Evolutionary conservation across 1,284 basidiomycete genomes (phyloP), one percentile per base, ranked within the genome.

Genomic region (Ustilago cynodontis): DNA sequence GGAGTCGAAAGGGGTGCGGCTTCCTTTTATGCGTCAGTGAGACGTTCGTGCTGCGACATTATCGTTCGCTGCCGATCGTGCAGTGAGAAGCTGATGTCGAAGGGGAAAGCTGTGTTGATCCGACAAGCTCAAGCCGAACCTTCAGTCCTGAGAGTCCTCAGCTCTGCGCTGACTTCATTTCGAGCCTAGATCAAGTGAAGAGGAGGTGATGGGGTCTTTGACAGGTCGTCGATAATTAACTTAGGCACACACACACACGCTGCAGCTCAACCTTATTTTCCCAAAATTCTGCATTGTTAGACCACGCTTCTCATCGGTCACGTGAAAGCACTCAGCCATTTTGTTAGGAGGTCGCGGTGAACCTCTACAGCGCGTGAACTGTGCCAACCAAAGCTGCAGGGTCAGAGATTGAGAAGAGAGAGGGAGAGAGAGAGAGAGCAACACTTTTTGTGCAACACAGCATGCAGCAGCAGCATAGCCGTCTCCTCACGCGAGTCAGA

Each of bases 401-500:
- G n/a, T 18, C 26, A 54, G 31, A 33, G 31, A 33, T 11, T 11
- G 6, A 33, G 31, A 6, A 11, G 31, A 33, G 31, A 33, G n/a
- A 11, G 31, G 11, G 31, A 33, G n/a, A 54, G 52, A 33, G 20
- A 54, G 52, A 37, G 49, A 59, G 58, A 59, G 58, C 58, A 59
- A 59, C 58, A 59, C 58, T 43, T 51, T 50, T 22, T 28, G 33
- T 20, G 52, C 58, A 59, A 51, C 58, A 52, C 58, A 50, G 14
- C 22, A 16, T 47, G 39, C 41, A 18, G 22, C 43, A 28, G 26
- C 9, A 51, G 28, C 49, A 28, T 51, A 51, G 31, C 31, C 31
- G 31, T 33, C 31, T 33, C 31, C 45, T 47, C n/a, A 47, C 18
- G 20, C 45, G 6, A 47, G 49, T 29, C 28, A 24, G n/a, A n/a